These are phyloP conservation scores for Aristolochia contorta DNA, from an alignment of 164 flowering plant genomes.

Conservation along the genomic window DNA sequence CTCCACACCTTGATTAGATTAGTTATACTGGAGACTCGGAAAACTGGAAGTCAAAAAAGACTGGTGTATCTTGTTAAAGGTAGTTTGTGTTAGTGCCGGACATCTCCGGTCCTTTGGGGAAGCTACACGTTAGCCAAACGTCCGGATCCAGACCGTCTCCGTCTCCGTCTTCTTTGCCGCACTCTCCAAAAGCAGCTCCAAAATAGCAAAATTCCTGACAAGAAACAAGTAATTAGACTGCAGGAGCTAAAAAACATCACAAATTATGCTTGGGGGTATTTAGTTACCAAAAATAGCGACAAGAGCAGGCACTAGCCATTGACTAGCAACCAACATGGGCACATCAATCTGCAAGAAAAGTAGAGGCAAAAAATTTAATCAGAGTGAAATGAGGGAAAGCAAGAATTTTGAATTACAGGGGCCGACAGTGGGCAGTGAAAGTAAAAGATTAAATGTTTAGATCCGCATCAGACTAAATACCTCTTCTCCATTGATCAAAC, in stretches of 20 bases:
- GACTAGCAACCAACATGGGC: slow-evolving; percentile 54
- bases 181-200: slow-evolving; percentile 61
- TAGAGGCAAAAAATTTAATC: neutral
- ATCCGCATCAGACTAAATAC: slow-evolving; percentile 24
- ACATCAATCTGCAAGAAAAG: slow-evolving; percentile 52
- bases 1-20: too few relatives aligned
- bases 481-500: slow-evolving; percentile 63
- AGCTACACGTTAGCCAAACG: slow-evolving; percentile 36
- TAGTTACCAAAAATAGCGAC: slow-evolving; percentile 57
- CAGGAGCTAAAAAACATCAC: neutral
- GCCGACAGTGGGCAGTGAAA: neutral
- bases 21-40: too few relatives aligned
- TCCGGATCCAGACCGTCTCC: slow-evolving; percentile 60
- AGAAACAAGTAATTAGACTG: neutral
- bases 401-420: neutral
- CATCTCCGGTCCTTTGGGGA: neutral
- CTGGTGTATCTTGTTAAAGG: too few relatives aligned
- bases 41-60: too few relatives aligned
- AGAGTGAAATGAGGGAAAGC: neutral
- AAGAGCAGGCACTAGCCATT: slow-evolving; percentile 70
- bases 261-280: too few relatives aligned
- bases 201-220: slow-evolving; percentile 59
- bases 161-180: slow-evolving; percentile 65
- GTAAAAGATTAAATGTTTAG: neutral
- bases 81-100: too few relatives aligned